These are phyloP conservation scores for Barnettozyma populi DNA, from an alignment of 805 yeast species.

Conservation along the genomic window DNA sequence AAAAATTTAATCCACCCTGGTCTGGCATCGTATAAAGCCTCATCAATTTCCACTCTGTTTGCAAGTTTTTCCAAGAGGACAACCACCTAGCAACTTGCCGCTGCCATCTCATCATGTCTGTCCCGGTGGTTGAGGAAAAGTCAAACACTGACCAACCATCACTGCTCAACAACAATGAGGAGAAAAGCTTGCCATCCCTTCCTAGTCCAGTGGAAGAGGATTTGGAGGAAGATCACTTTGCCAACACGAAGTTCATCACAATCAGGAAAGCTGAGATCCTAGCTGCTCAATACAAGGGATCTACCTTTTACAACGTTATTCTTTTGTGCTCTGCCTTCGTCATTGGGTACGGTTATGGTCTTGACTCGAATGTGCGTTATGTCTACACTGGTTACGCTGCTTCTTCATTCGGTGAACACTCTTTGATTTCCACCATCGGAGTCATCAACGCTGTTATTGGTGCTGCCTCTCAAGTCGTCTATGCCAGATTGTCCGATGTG, in stretches of 20 bases:
- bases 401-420: slow-evolving; percentile 45
- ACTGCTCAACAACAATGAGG: neutral
- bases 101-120: neutral
- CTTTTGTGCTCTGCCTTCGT: slow-evolving; percentile 42
- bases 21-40: neutral
- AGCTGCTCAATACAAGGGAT: slow-evolving; percentile 36
- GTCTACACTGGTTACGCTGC: slow-evolving; percentile 53
- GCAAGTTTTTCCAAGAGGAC: too few relatives aligned
- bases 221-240: slow-evolving; percentile 8
- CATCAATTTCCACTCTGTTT: neutral
- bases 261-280: slow-evolving; percentile 46
- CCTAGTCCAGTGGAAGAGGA: neutral
- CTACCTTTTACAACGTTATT: slow-evolving; percentile 28
- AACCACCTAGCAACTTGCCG: neutral
- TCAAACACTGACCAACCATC: neutral
- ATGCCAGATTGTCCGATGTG: slow-evolving; percentile 59
- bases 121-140: neutral
- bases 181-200: neutral
- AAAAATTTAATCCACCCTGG: neutral
- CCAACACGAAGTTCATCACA: slow-evolving; percentile 34
- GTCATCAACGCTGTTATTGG: slow-evolving; percentile 56
- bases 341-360: slow-evolving; percentile 49
- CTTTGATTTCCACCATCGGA: slow-evolving; percentile 52
- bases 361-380: slow-evolving; percentile 45
- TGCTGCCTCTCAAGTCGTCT: slow-evolving; percentile 61